Conservation (phyloP, 768 basidiomycete genomes). For the Agrocybe praecox region DNA sequence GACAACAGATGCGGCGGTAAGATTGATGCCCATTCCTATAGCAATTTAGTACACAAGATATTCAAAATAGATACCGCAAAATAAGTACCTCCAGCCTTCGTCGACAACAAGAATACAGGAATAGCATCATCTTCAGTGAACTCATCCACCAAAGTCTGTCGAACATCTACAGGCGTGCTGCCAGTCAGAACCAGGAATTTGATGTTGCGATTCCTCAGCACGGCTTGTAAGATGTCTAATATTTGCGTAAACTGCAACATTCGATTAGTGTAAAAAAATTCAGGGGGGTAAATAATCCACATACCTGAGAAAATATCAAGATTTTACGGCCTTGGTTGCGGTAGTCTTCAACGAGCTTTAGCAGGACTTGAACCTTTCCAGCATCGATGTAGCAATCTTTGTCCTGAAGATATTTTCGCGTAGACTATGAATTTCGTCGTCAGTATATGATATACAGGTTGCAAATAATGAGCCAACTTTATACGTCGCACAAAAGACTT, state of each 20-base stretch:
- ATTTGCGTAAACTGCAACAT: conserved; percentile 86
- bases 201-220: conserved; percentile 71
- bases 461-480: conserved; percentile 54
- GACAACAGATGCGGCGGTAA: conserved; percentile 94
- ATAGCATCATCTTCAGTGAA: conserved; percentile 90
- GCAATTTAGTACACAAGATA: background rate
- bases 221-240: conserved; percentile 86
- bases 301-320: conserved; percentile 92
- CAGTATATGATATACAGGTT: background rate
- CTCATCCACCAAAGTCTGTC: conserved; percentile 93
- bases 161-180: conserved; percentile 89
- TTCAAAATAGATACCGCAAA: background rate
- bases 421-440: conserved; percentile 46
- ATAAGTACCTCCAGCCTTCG: conserved; percentile 76
- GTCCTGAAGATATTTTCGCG: conserved; percentile 72
- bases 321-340: conserved; percentile 72
- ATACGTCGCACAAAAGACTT: conserved; percentile 82
- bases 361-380: conserved; percentile 81
- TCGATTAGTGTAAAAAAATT: background rate
- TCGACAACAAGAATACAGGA: conserved; percentile 87
- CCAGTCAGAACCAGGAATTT: conserved; percentile 89
- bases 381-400: conserved; percentile 81
- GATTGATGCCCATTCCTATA: conserved; percentile 88
- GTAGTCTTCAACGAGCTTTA: conserved; percentile 73
- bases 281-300: conserved; percentile 13